Evolutionary conservation across 2,329 filamentous ascomycete species (phyloP).

Genomic region (Fusarium palustre): DNA sequence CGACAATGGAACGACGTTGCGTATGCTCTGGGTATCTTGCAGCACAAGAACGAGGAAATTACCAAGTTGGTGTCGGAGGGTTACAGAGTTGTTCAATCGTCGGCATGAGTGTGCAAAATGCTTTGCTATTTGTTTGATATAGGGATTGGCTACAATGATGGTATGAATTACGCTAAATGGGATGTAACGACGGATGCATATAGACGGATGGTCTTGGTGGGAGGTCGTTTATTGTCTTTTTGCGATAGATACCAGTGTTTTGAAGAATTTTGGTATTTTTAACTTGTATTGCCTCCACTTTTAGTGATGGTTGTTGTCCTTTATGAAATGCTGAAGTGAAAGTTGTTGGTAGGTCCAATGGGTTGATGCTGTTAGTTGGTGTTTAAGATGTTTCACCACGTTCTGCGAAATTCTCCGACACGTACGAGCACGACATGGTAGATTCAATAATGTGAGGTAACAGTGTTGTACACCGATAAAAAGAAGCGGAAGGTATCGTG

Average conservation of each 20-base stretch:
- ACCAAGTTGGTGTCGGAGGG: conserved; percentile 79
- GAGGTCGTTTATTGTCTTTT: conserved; percentile 18
- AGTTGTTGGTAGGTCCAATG: accelerated
- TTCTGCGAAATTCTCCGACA: background rate
- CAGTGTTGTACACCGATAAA: background rate
- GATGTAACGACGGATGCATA: conserved; percentile 39
- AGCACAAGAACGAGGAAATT: conserved; percentile 94
- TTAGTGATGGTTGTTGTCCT: background rate
- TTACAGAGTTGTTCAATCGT: conserved; percentile 76
- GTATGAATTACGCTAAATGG: conserved; percentile 39
- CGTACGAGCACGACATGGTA: background rate
- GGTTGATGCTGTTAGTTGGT: background rate
- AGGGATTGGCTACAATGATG: conserved; percentile 39
- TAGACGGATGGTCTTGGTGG: conserved; percentile 35
- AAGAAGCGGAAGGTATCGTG: background rate
- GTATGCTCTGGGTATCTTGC: conserved; percentile 87
- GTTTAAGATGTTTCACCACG: conserved; percentile 17
- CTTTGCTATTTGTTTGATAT: conserved; percentile 11
- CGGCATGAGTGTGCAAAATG: conserved; percentile 57
- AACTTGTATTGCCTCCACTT: conserved; percentile 27
- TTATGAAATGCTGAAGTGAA: background rate
- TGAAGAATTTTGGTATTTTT: conserved; percentile 31
- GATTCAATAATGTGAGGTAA: too few species aligned
- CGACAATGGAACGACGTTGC: conserved; percentile 98
- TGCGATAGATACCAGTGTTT: conserved; percentile 39